Percentiles rank a stretch among this genome's conserved stretches.
Evolutionary conservation across 1,139 yeast species (phyloP).

Genomic region (Yueomyces sp.): DNA sequence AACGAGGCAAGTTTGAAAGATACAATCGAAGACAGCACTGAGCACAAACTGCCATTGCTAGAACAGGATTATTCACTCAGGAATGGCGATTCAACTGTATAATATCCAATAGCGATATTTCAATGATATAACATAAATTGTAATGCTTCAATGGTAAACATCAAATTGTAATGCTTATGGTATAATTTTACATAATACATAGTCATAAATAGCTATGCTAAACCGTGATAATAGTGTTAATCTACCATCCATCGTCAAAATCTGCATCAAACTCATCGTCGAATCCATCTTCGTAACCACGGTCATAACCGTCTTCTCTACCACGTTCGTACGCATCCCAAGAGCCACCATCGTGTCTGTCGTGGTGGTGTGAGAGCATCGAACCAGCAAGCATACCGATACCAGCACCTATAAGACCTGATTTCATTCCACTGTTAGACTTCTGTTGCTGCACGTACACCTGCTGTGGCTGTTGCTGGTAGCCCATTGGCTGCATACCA

Average conservation of each 20-base stretch:
- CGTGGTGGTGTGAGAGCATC: constrained; percentile 30
- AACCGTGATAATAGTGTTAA: too few relatives aligned
- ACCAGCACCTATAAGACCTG: constrained; percentile 62
- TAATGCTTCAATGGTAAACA: too few relatives aligned
- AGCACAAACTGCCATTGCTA: too few relatives aligned
- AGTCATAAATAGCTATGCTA: too few relatives aligned
- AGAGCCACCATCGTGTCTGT: constrained; percentile 10
- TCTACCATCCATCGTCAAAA: constrained; percentile 17
- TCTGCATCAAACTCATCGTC: constrained; percentile 16
- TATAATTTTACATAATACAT: too few relatives aligned
- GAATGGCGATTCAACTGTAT: too few relatives aligned
- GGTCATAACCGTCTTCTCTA: constrained; percentile 7
- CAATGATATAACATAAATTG: too few relatives aligned
- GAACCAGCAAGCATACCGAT: constrained; percentile 74
- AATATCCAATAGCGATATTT: too few relatives aligned
- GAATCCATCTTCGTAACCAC: constrained; percentile 19
- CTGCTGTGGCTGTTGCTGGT: constrained; percentile 11
- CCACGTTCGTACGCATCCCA: constrained; percentile 4
- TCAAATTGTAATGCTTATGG: too few relatives aligned
- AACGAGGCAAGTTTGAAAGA: too few relatives aligned
- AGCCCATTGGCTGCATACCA: constrained; percentile 25
- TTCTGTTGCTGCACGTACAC: constrained; percentile 11
- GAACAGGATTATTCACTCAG: too few relatives aligned
- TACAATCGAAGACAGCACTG: too few relatives aligned
- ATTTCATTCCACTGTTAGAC: constrained; percentile 25